These are phyloP conservation scores for Acacia melanoxylon DNA, from an alignment of 306 rosid genomes.

Conservation along the genomic window DNA sequence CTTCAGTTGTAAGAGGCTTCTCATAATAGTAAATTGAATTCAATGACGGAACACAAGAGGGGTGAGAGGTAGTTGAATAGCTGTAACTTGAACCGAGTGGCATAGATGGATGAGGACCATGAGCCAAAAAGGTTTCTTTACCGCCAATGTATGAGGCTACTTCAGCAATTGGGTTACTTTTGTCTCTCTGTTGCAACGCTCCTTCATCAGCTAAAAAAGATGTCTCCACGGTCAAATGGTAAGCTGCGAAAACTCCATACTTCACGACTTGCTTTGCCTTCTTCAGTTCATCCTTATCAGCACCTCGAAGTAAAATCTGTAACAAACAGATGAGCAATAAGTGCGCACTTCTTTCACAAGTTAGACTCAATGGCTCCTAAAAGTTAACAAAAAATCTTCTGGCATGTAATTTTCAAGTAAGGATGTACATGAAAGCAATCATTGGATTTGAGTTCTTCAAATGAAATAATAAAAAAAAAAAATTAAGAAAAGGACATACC, in stretches of 20 bases:
- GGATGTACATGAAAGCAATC: background rate
- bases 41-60: background rate
- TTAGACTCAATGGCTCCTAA: background rate
- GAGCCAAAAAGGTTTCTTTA: background rate
- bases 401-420: background rate
- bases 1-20: background rate
- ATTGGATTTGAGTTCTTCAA: background rate
- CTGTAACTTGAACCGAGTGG: background rate
- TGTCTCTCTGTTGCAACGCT: constrained; percentile 37
- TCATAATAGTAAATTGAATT: background rate
- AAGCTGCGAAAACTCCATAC: constrained; percentile 79
- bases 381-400: background rate
- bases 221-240: constrained; percentile 75
- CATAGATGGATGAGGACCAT: background rate
- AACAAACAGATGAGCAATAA: background rate
- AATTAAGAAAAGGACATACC: background rate
- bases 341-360: background rate
- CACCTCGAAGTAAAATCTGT: constrained; percentile 73
- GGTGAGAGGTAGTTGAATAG: background rate
- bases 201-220: constrained; percentile 81
- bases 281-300: constrained; percentile 35
- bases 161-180: background rate
- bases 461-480: background rate
- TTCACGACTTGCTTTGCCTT: constrained; percentile 60
- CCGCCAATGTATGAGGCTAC: background rate